Evolutionary conservation across 2,329 filamentous ascomycete genomes (phyloP).

Genomic region (Karstenula rhodostoma): DNA sequence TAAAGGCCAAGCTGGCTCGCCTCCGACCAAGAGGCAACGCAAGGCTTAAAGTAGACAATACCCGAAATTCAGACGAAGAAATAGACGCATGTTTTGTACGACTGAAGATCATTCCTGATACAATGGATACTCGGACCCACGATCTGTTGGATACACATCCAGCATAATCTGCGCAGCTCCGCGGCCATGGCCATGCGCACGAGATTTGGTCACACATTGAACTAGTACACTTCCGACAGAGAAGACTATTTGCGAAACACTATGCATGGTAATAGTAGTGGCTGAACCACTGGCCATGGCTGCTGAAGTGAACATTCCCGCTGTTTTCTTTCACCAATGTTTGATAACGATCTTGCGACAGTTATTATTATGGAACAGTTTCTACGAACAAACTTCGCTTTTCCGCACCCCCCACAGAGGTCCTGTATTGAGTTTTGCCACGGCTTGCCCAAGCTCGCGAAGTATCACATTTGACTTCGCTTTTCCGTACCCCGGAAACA

Average conservation of each 20-base stretch:
- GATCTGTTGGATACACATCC: background rate
- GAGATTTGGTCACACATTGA: background rate
- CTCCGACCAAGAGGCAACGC: constrained; percentile 52
- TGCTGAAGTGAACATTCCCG: background rate
- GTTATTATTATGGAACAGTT: background rate
- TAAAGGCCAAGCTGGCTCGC: constrained; percentile 52
- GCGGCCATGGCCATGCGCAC: background rate
- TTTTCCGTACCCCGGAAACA: background rate
- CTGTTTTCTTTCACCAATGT: background rate
- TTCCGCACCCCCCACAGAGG: background rate
- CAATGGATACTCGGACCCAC: background rate
- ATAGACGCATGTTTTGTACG: background rate
- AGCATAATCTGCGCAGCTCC: background rate
- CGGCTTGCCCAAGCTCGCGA: too few species aligned
- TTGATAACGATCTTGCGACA: background rate
- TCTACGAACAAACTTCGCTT: background rate
- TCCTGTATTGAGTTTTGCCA: too few species aligned
- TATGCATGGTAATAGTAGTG: background rate
- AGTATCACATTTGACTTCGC: too few species aligned
- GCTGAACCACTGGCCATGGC: background rate
- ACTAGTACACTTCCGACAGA: background rate
- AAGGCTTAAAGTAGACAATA: constrained; percentile 37
- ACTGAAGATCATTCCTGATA: background rate
- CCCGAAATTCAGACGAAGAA: background rate
- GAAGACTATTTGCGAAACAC: background rate